These are phyloP conservation scores for Acacia pycnantha DNA, from an alignment of 331 rosid genomes.

Conservation along the genomic window DNA sequence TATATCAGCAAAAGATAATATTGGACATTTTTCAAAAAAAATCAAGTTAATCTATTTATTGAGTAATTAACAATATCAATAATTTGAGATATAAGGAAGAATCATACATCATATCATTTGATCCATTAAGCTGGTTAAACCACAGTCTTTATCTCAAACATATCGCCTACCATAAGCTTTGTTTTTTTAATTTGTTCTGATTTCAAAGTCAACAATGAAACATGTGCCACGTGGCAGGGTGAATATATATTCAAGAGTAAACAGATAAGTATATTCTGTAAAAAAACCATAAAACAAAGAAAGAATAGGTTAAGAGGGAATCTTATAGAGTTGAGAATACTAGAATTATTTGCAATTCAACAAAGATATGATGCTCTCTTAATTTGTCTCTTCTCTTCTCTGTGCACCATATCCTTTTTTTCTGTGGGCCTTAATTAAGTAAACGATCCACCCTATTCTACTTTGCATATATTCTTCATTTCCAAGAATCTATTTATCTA, in stretches of 20 bases:
- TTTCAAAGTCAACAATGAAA: background rate
- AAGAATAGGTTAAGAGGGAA: slow-evolving; percentile 5
- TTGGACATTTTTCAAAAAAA: background rate
- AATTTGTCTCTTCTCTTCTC: slow-evolving; percentile 13
- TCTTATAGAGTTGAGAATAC: slow-evolving; percentile 13
- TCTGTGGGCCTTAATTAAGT: slow-evolving; percentile 24
- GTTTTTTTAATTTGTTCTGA: background rate
- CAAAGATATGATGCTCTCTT: slow-evolving; percentile 13
- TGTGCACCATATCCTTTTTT: background rate
- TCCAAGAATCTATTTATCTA: slow-evolving; percentile 18
- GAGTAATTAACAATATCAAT: background rate
- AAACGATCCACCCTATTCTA: slow-evolving; percentile 27
- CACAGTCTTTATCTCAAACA: background rate
- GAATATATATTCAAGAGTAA: background rate
- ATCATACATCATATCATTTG: background rate
- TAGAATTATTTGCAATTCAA: background rate
- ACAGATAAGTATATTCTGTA: background rate
- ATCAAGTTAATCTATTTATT: background rate
- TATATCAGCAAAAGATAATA: background rate
- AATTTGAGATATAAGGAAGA: background rate
- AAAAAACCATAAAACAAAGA: background rate
- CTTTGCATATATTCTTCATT: slow-evolving; percentile 49
- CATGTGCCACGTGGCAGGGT: background rate
- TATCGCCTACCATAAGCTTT: background rate
- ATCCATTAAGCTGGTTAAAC: background rate